Conservation (phyloP, 768 basidiomycete genomes). For the Astraeus odoratus region DNA sequence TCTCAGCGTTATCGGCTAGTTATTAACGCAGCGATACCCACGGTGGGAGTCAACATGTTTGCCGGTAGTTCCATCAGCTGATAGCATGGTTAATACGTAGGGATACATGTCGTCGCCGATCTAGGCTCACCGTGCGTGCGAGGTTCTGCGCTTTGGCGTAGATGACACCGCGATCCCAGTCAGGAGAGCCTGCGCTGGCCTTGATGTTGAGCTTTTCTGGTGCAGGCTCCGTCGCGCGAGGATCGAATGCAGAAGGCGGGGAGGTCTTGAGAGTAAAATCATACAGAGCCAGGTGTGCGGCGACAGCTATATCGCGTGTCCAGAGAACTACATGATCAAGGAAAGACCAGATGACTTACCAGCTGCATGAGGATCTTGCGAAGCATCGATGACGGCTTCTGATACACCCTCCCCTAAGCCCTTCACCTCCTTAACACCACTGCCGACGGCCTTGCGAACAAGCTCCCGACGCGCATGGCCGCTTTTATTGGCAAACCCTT, state of each 20-base stretch:
- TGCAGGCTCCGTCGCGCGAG: conserved; percentile 44
- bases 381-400: conserved; percentile 57
- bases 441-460: conserved; percentile 65
- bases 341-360: conserved; percentile 35
- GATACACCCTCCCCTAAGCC: conserved; percentile 53
- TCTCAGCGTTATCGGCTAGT: neutral
- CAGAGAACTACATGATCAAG: neutral
- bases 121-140: conserved; percentile 56
- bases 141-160: conserved; percentile 78
- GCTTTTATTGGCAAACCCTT: conserved; percentile 41
- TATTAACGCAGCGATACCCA: conserved; percentile 21
- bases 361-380: conserved; percentile 68
- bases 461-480: conserved; percentile 50
- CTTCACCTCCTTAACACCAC: conserved; percentile 64
- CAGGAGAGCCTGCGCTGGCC: conserved; percentile 38
- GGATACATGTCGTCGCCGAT: neutral
- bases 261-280: conserved; percentile 75
- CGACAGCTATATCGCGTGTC: conserved; percentile 48
- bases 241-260: conserved; percentile 59
- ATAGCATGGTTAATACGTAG: neutral
- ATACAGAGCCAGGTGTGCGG: conserved; percentile 67
- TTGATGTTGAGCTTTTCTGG: conserved; percentile 44
- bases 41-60: conserved; percentile 82
- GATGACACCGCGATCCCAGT: conserved; percentile 67
- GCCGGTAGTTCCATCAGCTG: conserved; percentile 82